A percentile compares a stretch with the other conserved stretches of the same genome.
phyloP scores from a whole-genome alignment of 2,329 filamentous ascomycete species.

The Cercospora sp. region DNA sequence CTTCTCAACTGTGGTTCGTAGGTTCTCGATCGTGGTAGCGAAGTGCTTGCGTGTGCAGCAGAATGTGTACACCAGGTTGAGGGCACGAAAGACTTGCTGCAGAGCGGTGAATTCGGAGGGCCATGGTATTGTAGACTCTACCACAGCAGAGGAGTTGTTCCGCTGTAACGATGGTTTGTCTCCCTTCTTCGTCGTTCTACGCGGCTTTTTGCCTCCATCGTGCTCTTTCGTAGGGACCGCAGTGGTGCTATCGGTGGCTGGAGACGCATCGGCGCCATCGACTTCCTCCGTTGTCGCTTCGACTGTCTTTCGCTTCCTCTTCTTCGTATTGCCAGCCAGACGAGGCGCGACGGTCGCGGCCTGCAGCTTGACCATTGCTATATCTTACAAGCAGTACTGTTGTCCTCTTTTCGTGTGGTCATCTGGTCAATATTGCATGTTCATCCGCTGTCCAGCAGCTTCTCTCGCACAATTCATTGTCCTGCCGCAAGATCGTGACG shows the following conservation, averaged over 20 bases:
- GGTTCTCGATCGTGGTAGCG: conserved; percentile 85
- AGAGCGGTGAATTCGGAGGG: conserved; percentile 71
- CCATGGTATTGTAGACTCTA: conserved; percentile 65
- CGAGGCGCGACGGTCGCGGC: conserved; percentile 43
- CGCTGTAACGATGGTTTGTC: conserved; percentile 44
- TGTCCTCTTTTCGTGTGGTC: neutral
- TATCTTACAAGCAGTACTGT: neutral
- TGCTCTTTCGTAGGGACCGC: conserved; percentile 57
- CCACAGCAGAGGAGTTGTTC: conserved; percentile 52
- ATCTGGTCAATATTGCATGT: neutral
- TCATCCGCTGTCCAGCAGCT: conserved; percentile 9
- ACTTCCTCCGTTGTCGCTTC: conserved; percentile 7
- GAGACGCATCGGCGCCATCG: conserved; percentile 9
- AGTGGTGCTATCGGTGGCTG: conserved; percentile 34
- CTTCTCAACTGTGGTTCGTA: conserved; percentile 78
- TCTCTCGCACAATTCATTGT: neutral
- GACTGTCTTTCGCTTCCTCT: conserved; percentile 20
- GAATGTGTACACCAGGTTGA: conserved; percentile 94
- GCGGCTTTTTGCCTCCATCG: conserved; percentile 57
- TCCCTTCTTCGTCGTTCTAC: conserved; percentile 45
- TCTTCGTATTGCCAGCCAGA: conserved; percentile 17
- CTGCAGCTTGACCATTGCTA: conserved; percentile 48
- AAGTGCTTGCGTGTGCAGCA: conserved; percentile 91
- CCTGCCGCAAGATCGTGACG: conserved; percentile 1
- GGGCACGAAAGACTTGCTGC: conserved; percentile 73